Evolutionary conservation across 176 grass and related monocot genomes (phyloP), one percentile per base, ranked within the genome.

Genomic region (Aegilops umbellulata): DNA sequence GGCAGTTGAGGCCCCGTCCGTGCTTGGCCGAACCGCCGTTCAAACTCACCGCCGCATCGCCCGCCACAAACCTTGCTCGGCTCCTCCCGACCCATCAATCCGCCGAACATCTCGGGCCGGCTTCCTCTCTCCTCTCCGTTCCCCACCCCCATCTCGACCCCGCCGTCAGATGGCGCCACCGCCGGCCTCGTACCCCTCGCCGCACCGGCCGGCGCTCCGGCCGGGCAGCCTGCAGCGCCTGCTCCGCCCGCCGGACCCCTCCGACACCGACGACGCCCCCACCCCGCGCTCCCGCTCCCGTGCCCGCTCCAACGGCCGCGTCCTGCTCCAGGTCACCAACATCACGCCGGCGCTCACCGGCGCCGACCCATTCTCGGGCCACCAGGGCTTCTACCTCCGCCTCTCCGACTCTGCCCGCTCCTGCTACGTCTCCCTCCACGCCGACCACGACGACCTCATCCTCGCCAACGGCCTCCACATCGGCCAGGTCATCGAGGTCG

Each of bases 321-420:
- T 32, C 24, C 83, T 95, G 27, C 91, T 98, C 71, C 89, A 95
- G 86, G 89, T 90, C 82, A 95, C 89, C 11, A 94, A 91, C 87
- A 95, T 93, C 88, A 93, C 93, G 44, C 93, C 88, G 6, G 94
- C 89, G 42, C 87, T 91, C 83, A 74, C 87, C 16, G 90, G 84
- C 36, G 82, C 90, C 63, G 86, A 98, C 90, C 90, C 91, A 30
- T 93, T 91, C 88, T 91, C 90, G 0, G 91, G 90, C 68, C 88
- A 89, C 65, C 90, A 90, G 71, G 93, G 96, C 66, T 95, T 98
- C 91, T 95, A 91, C 87, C 90, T 98, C 88, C 93, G 88, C 38
- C 86, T 98, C 74, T 98, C 95, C 22, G 93, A 98, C 39, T 88
- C 93, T 17, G 55, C 89, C 20, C 81, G 91, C 87, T 98, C 93